Evolutionary conservation across 805 yeast species (phyloP), one percentile per base, ranked within the genome.

Genomic region (Hanseniaspora taiwanica): DNA sequence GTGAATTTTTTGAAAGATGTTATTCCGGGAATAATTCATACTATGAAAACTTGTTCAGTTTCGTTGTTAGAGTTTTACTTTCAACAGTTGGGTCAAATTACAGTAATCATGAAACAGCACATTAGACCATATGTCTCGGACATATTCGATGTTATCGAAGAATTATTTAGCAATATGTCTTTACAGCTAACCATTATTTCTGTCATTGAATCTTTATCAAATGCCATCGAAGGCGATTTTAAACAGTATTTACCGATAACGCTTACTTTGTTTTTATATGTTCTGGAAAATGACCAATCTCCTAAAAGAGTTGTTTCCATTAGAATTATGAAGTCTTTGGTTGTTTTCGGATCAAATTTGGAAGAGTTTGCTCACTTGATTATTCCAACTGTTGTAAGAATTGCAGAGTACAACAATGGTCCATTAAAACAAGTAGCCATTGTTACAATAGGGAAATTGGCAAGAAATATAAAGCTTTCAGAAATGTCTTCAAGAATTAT

Each of bases 401-500:
- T 89, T 63, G 80, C 87, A 51, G 96, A 91, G 53, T 72, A 64
- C 45, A 77, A 86, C 1, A 63, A 76, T 1, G 62, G 63, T 2
- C 63, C 64, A 13, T 66, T 89, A 25, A 65, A 84, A 42, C 72
- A 70, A 42, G 76, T 82, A 35, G 86, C 96, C 0, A 78, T 91
- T 42, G 79, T 78, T 37, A 76, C 94, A 0, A 66, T 91, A 34
- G 95, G 96, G 0, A 80, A 81, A 50, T 59, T 91, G 21, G 76
- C 94, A 1, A 77, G 75, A 48, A 71, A 67, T 29, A 78, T 89
- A 3, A 71, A 76, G 44, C 62, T 91, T 41, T 76, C 76, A 42
- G 97, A 89, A 48, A 80, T 86, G 84, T 79, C 95, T 0, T 81
- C 96, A 1, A 67, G 96, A 46, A 81, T 91, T 38, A 74, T 91